These are phyloP conservation scores for Hemisphaericaspora nanyangensis DNA, from an alignment of 805 yeast species.

Conservation along the genomic window DNA sequence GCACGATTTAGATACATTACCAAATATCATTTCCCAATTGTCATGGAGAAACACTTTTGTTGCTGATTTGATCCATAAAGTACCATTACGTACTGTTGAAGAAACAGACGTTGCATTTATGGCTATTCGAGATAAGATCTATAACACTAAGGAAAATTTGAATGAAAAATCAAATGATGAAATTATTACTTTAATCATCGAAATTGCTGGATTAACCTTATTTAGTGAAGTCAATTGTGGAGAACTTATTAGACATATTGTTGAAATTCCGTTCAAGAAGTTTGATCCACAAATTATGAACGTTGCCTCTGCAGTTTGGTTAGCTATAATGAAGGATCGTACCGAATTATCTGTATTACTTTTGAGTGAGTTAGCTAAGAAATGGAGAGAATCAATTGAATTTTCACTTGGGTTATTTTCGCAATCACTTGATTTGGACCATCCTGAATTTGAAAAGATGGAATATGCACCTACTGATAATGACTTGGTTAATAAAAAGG, in stretches of 20 bases:
- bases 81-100: conserved; percentile 12
- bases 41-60: conserved; percentile 58
- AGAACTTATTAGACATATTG: conserved; percentile 48
- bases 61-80: conserved; percentile 27
- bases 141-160: conserved; percentile 9
- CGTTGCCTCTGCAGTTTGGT: conserved; percentile 75
- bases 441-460: conserved; percentile 71
- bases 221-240: conserved; percentile 38
- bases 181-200: conserved; percentile 43
- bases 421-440: conserved; percentile 46
- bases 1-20: conserved; percentile 50
- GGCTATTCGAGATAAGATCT: conserved; percentile 24
- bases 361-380: conserved; percentile 61
- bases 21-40: conserved; percentile 73
- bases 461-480: conserved; percentile 85
- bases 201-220: conserved; percentile 35
- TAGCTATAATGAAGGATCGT: conserved; percentile 66
- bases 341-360: conserved; percentile 56
- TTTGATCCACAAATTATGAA: conserved; percentile 60
- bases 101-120: conserved; percentile 25
- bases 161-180: conserved; percentile 15
- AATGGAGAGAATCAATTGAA: conserved; percentile 66
- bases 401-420: conserved; percentile 63
- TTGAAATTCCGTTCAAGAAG: conserved; percentile 64
- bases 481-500: conserved; percentile 48